These are phyloP conservation scores for Leccinum truebloodii DNA, from an alignment of 768 basidiomycete genomes.

Conservation along the genomic window DNA sequence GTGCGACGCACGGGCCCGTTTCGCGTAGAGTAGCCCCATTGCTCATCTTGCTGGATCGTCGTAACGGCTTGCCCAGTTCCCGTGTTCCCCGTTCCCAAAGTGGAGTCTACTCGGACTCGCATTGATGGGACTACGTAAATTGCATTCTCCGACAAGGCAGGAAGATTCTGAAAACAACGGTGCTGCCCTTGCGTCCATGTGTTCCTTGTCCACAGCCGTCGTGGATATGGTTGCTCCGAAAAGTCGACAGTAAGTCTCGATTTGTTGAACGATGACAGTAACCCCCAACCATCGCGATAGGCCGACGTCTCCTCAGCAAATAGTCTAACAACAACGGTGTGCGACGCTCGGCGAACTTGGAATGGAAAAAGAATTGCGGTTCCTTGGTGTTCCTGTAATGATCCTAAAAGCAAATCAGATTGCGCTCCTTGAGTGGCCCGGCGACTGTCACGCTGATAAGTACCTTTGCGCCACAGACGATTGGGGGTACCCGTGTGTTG, in stretches of 20 bases:
- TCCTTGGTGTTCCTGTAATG: background rate
- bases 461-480: background rate
- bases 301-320: background rate
- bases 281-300: background rate
- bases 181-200: background rate
- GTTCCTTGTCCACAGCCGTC: too few relatives aligned
- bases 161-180: background rate
- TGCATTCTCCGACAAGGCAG: background rate
- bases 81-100: background rate
- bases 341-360: background rate
- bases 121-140: background rate
- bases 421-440: background rate
- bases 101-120: background rate
- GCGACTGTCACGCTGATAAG: background rate
- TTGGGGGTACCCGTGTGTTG: too few relatives aligned
- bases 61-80: background rate
- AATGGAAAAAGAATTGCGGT: background rate
- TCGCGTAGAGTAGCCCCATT: background rate
- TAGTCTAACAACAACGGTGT: background rate
- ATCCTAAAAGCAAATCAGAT: background rate
- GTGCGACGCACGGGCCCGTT: background rate
- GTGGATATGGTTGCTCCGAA: background rate
- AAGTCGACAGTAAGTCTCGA: background rate
- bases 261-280: background rate
- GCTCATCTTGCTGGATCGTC: background rate